These are phyloP conservation scores for Elsinoe arachidis DNA, from an alignment of 2,329 filamentous ascomycete genomes.

Conservation along the genomic window DNA sequence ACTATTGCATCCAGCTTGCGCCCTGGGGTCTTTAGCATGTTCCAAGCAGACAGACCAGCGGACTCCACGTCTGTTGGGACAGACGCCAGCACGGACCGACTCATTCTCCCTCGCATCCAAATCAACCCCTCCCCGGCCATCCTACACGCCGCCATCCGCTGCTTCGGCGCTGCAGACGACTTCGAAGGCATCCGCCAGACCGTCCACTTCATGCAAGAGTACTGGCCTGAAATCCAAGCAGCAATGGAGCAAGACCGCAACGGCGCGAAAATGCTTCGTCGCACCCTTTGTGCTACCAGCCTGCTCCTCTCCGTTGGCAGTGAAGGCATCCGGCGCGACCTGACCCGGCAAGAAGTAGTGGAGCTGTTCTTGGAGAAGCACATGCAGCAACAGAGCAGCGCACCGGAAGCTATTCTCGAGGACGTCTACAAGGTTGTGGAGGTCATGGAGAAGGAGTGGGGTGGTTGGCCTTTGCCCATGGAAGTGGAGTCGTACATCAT, in stretches of 20 bases:
- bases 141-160: slow-evolving; percentile 54
- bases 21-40: background rate
- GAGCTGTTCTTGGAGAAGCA: background rate
- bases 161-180: slow-evolving; percentile 54
- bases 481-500: slow-evolving; percentile 30
- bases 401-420: slow-evolving; percentile 19
- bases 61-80: background rate
- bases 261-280: slow-evolving; percentile 26
- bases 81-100: background rate
- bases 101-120: slow-evolving; percentile 27
- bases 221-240: slow-evolving; percentile 33
- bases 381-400: background rate
- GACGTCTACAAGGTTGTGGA: slow-evolving; percentile 16
- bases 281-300: background rate
- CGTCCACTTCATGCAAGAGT: slow-evolving; percentile 49
- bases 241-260: slow-evolving; percentile 23
- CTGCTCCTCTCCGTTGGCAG: background rate
- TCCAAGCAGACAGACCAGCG: background rate
- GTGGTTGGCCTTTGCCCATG: slow-evolving; percentile 36
- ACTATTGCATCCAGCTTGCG: slow-evolving; percentile 4
- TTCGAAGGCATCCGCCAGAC: slow-evolving; percentile 49
- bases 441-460: slow-evolving; percentile 32
- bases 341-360: background rate
- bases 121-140: slow-evolving; percentile 39
- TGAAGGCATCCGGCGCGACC: background rate